These are phyloP conservation scores for Bothriochloa decipiens DNA, from an alignment of 176 grass and related monocot genomes.

Conservation along the genomic window DNA sequence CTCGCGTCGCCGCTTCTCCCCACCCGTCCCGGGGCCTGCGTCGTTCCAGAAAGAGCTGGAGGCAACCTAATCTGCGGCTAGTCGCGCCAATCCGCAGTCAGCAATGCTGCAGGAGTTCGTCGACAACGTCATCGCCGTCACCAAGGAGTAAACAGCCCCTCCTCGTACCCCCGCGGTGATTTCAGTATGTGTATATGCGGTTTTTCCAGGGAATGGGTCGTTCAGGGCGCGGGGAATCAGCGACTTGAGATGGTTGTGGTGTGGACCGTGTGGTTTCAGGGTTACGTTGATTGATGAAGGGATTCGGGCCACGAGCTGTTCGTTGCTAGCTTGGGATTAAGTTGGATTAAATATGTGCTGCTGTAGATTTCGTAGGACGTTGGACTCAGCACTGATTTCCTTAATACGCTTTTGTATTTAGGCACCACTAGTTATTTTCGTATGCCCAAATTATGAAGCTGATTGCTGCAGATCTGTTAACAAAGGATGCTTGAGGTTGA, in stretches of 20 bases:
- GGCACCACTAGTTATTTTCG: neutral
- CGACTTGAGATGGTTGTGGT: neutral
- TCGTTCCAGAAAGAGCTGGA: slow-evolving; percentile 25
- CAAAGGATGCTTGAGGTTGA: neutral
- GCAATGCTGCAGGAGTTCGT: slow-evolving; percentile 85
- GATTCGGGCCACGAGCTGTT: neutral
- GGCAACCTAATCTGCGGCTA: slow-evolving; percentile 10
- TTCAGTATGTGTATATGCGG: neutral
- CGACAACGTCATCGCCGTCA: slow-evolving; percentile 73
- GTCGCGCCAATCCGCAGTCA: too few relatives aligned
- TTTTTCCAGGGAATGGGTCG: neutral
- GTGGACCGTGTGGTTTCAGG: neutral
- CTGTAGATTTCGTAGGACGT: slow-evolving; percentile 8
- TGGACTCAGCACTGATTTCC: neutral
- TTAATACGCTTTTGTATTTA: neutral
- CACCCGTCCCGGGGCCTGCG: neutral
- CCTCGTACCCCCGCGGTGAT: neutral
- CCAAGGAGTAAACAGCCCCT: slow-evolving; percentile 70
- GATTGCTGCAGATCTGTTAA: neutral
- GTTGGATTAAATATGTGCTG: neutral
- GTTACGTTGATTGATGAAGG: neutral
- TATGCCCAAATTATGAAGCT: neutral
- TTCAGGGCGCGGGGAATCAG: neutral
- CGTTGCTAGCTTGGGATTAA: neutral
- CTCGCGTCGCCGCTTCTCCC: slow-evolving; percentile 7